Base-by-base conservation (phyloP, 1,284 basidiomycete genomes). In the Xerocomus minutiporus region DNA sequence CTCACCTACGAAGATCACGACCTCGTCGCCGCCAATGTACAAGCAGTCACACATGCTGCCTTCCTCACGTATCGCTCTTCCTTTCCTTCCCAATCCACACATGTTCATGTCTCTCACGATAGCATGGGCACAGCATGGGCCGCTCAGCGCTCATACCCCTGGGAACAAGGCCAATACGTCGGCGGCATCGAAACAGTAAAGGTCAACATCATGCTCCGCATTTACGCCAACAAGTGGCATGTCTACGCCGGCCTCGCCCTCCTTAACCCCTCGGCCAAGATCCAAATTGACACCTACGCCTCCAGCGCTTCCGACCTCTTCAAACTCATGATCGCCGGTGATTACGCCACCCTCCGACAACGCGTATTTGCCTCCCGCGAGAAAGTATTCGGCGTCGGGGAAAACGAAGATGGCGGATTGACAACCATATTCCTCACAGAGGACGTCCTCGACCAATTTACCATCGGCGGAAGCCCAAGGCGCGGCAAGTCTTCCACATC, bases 171-270 rank as follows among this genome's bases (percentile, higher is more conserved):
- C 2, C 84, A 88, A 52, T 98, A 98, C 72, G 91, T 97, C 35
- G 92, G 94, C n/a, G 97, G 97, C 0, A 96, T 99, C 63, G 96
- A 99, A 72, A 96, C 93, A 8, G 93, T 95, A 64, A 99, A 99
- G 73, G 95, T 97, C 63, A 99, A 99, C 78, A 90, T 99, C 66
- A 88, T 90, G 56, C 81, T 96, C 13, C 92, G 97, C 1, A 98
- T 99, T 66, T 98, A 98, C 73, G 84, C 92, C 42, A 96, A 95
- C 68, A 90, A 94, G 63, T 99, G 95, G 95, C 97, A 99, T 73
- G 96, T 99, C 62, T 99, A 99, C 68, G 97, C 97, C 26, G 97
- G 96, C 3, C 83, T 99, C 12, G 96, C 97, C 0, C 91, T 99
- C 64, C 82, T 98, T 58, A 99, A 99, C 70, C 96, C 97, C 1